These are phyloP conservation scores for Achaetomium macrosporum DNA, from an alignment of 2,329 filamentous ascomycete genomes.

Conservation along the genomic window DNA sequence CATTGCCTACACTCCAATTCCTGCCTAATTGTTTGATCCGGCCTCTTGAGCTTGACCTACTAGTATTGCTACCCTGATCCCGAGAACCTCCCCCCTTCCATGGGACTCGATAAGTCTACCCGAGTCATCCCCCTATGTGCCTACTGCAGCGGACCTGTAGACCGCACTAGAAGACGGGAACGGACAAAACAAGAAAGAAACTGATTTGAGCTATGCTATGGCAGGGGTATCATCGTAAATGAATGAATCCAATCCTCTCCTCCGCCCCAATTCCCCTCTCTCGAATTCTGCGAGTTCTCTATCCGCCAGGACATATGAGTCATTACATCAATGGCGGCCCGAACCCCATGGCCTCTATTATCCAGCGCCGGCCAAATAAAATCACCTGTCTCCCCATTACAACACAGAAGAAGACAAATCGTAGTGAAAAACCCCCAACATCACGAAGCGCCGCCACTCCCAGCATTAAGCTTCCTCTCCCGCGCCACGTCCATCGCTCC, in stretches of 20 bases:
- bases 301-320: too few relatives aligned
- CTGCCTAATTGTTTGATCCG: too few relatives aligned
- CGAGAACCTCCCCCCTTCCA: too few relatives aligned
- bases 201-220: not conserved
- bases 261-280: not conserved
- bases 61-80: too few relatives aligned
- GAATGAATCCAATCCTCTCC: not conserved
- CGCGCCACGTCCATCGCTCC: constrained; percentile 41
- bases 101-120: too few relatives aligned
- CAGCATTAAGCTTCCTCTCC: constrained; percentile 35
- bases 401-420: not conserved
- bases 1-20: too few relatives aligned
- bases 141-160: too few relatives aligned
- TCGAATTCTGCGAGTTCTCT: too few relatives aligned
- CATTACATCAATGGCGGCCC: too few relatives aligned
- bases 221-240: not conserved
- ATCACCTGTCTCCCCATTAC: not conserved
- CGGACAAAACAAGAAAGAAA: not conserved
- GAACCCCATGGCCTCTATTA: not conserved
- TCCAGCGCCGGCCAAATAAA: not conserved
- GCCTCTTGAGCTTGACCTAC: too few relatives aligned
- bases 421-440: not conserved
- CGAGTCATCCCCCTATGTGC: too few relatives aligned
- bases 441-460: not conserved
- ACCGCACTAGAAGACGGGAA: constrained; percentile 23